These are phyloP conservation scores for Podospora conica DNA, from an alignment of 495 filamentous ascomycete species.

Conservation along the genomic window DNA sequence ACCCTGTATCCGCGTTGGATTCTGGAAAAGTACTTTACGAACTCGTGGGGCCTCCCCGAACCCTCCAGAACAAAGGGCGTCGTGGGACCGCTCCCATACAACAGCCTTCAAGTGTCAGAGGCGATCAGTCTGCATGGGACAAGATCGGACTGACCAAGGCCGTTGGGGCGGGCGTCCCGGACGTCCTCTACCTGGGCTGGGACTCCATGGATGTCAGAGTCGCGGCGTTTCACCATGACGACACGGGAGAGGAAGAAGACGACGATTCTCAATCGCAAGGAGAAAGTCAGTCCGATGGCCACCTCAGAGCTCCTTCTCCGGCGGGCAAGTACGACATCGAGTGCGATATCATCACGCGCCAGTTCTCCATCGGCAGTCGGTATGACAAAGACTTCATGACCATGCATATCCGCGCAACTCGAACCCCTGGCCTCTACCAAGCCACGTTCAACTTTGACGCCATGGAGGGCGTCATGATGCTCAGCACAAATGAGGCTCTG, in stretches of 20 bases:
- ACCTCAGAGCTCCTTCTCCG: neutral
- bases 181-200: neutral
- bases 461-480: neutral
- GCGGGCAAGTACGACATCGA: neutral
- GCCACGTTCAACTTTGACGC: neutral
- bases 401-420: neutral
- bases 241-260: neutral
- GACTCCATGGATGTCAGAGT: neutral
- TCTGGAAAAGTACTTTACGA: conserved; percentile 2
- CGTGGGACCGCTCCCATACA: neutral
- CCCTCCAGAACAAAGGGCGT: neutral
- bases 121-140: neutral
- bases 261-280: neutral
- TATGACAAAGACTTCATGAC: neutral
- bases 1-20: neutral
- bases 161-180: neutral
- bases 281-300: neutral
- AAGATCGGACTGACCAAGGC: neutral
- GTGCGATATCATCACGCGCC: neutral
- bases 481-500: neutral
- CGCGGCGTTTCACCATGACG: neutral
- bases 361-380: neutral
- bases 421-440: neutral
- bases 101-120: neutral
- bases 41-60: neutral